A percentile compares a stretch with the other conserved stretches of the same genome.
Evolutionary conservation across 1,284 basidiomycete genomes (phyloP).

Genomic region (Marasmius tenuissimus): DNA sequence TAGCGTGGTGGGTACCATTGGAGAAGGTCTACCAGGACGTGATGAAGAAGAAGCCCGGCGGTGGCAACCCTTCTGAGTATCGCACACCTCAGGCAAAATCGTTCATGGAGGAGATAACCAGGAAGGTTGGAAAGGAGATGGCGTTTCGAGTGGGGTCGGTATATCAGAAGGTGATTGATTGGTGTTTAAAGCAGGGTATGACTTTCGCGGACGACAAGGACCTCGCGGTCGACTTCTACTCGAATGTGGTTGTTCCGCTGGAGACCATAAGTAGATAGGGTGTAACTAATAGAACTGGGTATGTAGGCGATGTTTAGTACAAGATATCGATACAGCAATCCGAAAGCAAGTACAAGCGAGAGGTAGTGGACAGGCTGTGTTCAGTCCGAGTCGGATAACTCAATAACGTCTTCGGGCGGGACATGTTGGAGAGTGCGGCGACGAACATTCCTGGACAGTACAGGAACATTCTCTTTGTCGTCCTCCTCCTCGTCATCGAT

Average conservation of each 20-base stretch:
- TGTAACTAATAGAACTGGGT: background rate
- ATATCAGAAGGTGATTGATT: conserved; percentile 7
- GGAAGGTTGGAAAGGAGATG: conserved; percentile 5
- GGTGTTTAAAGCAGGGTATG: conserved; percentile 6
- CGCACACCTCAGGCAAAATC: conserved; percentile 1
- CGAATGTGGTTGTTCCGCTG: conserved; percentile 9
- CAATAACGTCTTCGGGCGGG: conserved; percentile 41
- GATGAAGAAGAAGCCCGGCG: background rate
- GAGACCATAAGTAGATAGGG: background rate
- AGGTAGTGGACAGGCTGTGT: too few relatives aligned
- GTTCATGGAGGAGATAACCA: conserved; percentile 4
- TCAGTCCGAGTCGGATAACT: conserved; percentile 42
- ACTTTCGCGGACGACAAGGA: background rate
- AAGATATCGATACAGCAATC: too few relatives aligned
- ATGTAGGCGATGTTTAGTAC: background rate
- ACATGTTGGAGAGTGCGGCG: conserved; percentile 26
- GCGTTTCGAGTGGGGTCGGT: conserved; percentile 6
- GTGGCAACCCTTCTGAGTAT: background rate
- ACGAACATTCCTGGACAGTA: conserved; percentile 53
- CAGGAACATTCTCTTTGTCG: conserved; percentile 63
- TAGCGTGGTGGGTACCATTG: conserved; percentile 12
- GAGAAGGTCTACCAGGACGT: conserved; percentile 4
- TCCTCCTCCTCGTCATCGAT: conserved; percentile 49
- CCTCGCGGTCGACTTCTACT: conserved; percentile 8
- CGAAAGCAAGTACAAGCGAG: background rate